These are phyloP conservation scores for Aspergillus olivimuriae DNA, from an alignment of 495 filamentous ascomycete genomes.

Conservation along the genomic window DNA sequence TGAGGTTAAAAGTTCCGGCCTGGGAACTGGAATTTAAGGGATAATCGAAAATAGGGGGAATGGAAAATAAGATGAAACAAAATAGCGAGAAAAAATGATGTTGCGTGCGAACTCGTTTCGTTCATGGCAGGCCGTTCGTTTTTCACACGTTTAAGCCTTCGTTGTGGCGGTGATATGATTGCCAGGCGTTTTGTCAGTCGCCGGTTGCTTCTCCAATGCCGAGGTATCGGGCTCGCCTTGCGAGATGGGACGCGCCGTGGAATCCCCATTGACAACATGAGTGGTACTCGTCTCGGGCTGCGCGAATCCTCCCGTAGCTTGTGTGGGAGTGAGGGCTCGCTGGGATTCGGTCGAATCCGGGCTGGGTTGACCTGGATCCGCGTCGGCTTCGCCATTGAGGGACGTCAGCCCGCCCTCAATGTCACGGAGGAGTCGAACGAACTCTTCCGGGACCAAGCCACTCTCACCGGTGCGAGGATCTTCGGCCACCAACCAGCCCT, in stretches of 20 bases:
- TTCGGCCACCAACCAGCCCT: constrained; percentile 95
- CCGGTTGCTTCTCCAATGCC: constrained; percentile 4
- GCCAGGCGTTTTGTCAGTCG: not conserved
- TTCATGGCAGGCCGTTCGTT: no score
- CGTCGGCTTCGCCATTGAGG: constrained; percentile 35
- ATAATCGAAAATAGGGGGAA: constrained; percentile 5
- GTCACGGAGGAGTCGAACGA: constrained; percentile 86
- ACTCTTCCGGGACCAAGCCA: constrained; percentile 92
- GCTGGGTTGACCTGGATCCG: constrained; percentile 20
- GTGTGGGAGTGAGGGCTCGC: constrained; percentile 24
- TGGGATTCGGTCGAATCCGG: constrained; percentile 29
- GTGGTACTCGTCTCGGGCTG: constrained; percentile 9
- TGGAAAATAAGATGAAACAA: not conserved
- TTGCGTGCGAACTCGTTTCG: no score
- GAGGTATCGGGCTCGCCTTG: not conserved
- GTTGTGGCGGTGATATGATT: not conserved
- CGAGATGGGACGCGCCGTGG: not conserved
- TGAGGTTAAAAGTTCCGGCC: constrained; percentile 5
- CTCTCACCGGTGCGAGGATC: constrained; percentile 88
- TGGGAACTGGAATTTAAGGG: constrained; percentile 6
- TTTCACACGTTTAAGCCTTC: not conserved
- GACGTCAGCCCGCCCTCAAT: constrained; percentile 65
- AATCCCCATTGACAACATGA: constrained; percentile 11
- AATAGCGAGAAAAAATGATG: not conserved
- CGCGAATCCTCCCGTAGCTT: constrained; percentile 14